Conservation (phyloP, 305 asterid species). For the Stenogyne calaminthoides region DNA sequence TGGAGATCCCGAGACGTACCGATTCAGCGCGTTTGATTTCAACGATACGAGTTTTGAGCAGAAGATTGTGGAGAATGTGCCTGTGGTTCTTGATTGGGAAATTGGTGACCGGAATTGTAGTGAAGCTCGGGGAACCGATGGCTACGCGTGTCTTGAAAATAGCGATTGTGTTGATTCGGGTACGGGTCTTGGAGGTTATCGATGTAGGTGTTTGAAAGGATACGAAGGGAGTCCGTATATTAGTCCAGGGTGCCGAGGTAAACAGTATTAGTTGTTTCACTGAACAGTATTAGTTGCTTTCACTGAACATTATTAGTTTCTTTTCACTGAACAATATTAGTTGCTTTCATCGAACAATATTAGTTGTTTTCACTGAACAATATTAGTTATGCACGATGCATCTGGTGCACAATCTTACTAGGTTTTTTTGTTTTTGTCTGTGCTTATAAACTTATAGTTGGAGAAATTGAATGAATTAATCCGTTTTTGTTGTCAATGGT, state of each 20-base stretch:
- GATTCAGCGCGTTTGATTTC: conserved; percentile 35
- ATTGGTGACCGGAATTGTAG: conserved; percentile 44
- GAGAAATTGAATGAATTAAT: background rate
- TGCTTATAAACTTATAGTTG: no score
- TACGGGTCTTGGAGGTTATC: conserved; percentile 43
- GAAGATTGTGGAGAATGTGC: conserved; percentile 32
- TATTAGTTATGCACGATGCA: no score
- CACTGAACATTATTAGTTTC: no score
- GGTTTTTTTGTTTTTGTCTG: no score
- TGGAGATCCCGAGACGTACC: conserved; percentile 45
- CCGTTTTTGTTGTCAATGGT: background rate
- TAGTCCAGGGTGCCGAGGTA: conserved; percentile 56
- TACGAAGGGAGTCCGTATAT: conserved; percentile 60
- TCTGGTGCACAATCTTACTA: no score
- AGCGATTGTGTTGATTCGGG: conserved; percentile 49
- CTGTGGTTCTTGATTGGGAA: conserved; percentile 57
- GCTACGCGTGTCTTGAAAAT: conserved; percentile 36
- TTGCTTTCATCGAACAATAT: no score
- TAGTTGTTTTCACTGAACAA: no score
- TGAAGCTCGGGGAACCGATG: conserved; percentile 26
- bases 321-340: no score
- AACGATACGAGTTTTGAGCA: conserved; percentile 31
- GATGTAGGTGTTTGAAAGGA: conserved; percentile 47
- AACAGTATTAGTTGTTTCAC: no score
- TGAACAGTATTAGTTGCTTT: no score